Evolutionary conservation across 139 green algal species (phyloP).

Genomic region (Micractinium conductrix): DNA sequence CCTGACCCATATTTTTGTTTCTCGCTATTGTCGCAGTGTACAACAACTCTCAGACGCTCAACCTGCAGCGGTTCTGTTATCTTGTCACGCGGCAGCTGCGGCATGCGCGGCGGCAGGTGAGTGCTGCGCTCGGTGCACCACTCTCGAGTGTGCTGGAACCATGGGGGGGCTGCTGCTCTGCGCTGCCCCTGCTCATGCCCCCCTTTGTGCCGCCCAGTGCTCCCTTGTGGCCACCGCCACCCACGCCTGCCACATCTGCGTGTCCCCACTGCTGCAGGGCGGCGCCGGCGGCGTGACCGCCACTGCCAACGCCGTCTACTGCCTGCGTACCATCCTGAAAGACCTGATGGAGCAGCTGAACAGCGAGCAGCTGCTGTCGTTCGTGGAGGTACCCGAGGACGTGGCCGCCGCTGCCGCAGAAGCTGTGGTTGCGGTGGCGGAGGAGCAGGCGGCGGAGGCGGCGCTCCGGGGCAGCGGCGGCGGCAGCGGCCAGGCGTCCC

Average conservation of each 20-base stretch:
- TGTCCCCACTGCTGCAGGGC: neutral
- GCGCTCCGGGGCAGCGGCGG: neutral
- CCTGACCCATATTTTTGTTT: neutral
- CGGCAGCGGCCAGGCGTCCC: neutral
- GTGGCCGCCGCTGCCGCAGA: neutral
- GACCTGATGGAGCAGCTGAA: slow-evolving; percentile 64
- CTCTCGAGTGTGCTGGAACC: neutral
- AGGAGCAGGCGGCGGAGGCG: neutral
- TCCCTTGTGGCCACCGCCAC: neutral
- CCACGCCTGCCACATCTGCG: neutral
- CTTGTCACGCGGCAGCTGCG: slow-evolving; percentile 61
- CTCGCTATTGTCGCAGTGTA: slow-evolving; percentile 51
- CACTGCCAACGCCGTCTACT: slow-evolving; percentile 72
- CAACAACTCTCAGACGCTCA: slow-evolving; percentile 75
- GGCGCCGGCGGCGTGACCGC: slow-evolving; percentile 5
- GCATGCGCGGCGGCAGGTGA: slow-evolving; percentile 22
- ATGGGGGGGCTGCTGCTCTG: neutral
- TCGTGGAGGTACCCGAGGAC: slow-evolving; percentile 34
- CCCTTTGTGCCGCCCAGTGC: neutral
- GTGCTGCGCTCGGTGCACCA: neutral
- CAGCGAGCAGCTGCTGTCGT: slow-evolving; percentile 54
- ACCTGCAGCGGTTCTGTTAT: slow-evolving; percentile 78
- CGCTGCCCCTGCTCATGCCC: neutral
- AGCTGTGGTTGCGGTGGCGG: neutral
- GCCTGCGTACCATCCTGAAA: slow-evolving; percentile 69